These are phyloP conservation scores for Paramecium tetraurelia DNA, from an alignment of 73 alveolate genomes.

Conservation along the genomic window DNA sequence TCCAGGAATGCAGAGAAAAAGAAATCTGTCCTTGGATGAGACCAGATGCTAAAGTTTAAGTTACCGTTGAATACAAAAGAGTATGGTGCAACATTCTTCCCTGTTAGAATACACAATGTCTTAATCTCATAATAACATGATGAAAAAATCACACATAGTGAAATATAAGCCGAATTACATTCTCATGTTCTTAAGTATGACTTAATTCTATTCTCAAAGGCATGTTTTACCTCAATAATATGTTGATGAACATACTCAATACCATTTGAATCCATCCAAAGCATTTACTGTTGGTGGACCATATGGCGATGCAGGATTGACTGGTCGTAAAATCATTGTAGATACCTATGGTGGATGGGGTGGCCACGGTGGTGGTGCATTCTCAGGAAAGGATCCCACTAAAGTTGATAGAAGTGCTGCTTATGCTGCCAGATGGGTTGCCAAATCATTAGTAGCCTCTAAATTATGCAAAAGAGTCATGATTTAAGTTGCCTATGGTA, in stretches of 20 bases:
- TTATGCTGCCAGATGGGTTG: slow-evolving; percentile 96
- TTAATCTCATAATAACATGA: slow-evolving; percentile 97
- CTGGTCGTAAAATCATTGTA: slow-evolving; percentile 97
- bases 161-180: slow-evolving; percentile 73
- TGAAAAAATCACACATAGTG: slow-evolving; percentile 78
- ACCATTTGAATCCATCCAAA: slow-evolving; percentile 94
- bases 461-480: slow-evolving; percentile 86
- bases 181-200: slow-evolving; percentile 79
- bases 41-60: slow-evolving; percentile 99
- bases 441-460: slow-evolving; percentile 85
- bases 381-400: slow-evolving; percentile 97
- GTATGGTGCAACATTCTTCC: slow-evolving; percentile 83
- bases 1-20: slow-evolving; percentile 90
- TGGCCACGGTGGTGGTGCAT: slow-evolving; percentile 97
- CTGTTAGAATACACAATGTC: slow-evolving; percentile 91
- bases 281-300: slow-evolving; percentile 98
- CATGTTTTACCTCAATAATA: slow-evolving; percentile 85
- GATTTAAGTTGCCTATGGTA: slow-evolving; percentile 90
- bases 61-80: slow-evolving; percentile 93
- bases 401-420: slow-evolving; percentile 99
- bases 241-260: slow-evolving; percentile 83
- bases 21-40: slow-evolving; percentile 93
- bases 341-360: slow-evolving; percentile 99
- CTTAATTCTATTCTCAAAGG: neutral
- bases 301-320: slow-evolving; percentile 98